A percentile compares a stretch with the other conserved stretches of the same genome.
phyloP scores from a whole-genome alignment of 495 filamentous ascomycete genomes.

The Aspergillus hancockii region DNA sequence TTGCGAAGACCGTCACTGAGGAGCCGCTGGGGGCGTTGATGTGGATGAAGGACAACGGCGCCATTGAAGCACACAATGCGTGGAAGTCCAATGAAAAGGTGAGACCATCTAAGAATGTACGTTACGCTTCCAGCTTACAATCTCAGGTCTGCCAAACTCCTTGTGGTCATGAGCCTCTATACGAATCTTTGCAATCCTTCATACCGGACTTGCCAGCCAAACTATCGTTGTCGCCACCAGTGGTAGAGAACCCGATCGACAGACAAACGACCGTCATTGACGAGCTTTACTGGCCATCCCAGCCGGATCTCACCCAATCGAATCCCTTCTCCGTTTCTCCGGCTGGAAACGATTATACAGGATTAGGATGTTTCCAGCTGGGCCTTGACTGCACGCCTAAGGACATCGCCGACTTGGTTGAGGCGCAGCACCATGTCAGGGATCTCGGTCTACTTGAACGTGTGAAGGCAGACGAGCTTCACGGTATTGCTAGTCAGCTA shows the following conservation, averaged over 20 bases:
- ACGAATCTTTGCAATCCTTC: constrained; percentile 12
- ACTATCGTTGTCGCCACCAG: constrained; percentile 12
- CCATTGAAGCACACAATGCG: constrained; percentile 52
- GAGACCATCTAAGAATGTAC: constrained; percentile 24
- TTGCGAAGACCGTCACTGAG: constrained; percentile 17
- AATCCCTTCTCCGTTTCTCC: constrained; percentile 19
- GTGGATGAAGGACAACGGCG: constrained; percentile 55
- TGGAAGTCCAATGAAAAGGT: constrained; percentile 45
- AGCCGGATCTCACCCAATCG: constrained; percentile 7
- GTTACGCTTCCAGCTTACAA: constrained; percentile 16
- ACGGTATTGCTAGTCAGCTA: constrained; percentile 3
- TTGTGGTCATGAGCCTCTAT: constrained; percentile 9
- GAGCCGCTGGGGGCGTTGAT: constrained; percentile 55
- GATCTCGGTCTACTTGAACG: constrained; percentile 17
- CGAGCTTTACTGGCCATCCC: constrained; percentile 14
- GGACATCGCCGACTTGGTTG: constrained; percentile 17
- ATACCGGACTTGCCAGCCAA: constrained; percentile 13
- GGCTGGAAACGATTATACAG: constrained; percentile 14
- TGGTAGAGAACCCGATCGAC: neutral
- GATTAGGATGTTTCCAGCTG: constrained; percentile 23
- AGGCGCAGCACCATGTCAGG: constrained; percentile 16
- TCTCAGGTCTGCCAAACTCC: constrained; percentile 2
- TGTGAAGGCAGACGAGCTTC: constrained; percentile 13
- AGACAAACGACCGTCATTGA: constrained; percentile 8
- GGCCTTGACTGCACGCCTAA: constrained; percentile 18